These are phyloP conservation scores for Phaeosphaeriaceae sp. DNA, from an alignment of 2,329 filamentous ascomycete species.

Conservation along the genomic window DNA sequence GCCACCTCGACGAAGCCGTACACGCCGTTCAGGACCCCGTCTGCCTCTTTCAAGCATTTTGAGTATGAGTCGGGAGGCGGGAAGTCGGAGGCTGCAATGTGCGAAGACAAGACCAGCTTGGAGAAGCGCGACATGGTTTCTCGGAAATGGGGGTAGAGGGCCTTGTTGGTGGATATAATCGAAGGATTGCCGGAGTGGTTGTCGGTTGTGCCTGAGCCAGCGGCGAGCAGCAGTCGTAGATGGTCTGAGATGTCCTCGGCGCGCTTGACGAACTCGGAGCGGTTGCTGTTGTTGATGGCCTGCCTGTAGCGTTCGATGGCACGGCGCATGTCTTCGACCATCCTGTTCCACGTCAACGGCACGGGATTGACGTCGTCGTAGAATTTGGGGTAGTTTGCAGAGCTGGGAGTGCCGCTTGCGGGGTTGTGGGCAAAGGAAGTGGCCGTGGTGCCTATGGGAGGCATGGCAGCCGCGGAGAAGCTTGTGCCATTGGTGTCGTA, in stretches of 20 bases:
- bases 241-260: slow-evolving; percentile 99
- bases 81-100: slow-evolving; percentile 96
- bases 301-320: slow-evolving; percentile 90
- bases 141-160: slow-evolving; percentile 93
- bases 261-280: slow-evolving; percentile 88
- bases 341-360: slow-evolving; percentile 84
- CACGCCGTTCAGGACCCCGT: slow-evolving; percentile 90
- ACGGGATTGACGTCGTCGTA: slow-evolving; percentile 86
- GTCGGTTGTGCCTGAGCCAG: slow-evolving; percentile 95
- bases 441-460: slow-evolving; percentile 59
- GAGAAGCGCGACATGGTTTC: slow-evolving; percentile 99
- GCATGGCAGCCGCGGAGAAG: slow-evolving; percentile 53
- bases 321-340: slow-evolving; percentile 91
- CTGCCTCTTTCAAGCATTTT: slow-evolving; percentile 96
- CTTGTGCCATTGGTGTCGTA: slow-evolving; percentile 51
- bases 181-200: slow-evolving; percentile 98
- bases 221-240: slow-evolving; percentile 88
- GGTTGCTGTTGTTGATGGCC: slow-evolving; percentile 81
- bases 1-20: slow-evolving; percentile 97
- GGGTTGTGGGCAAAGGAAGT: slow-evolving; percentile 62
- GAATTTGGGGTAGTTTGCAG: slow-evolving; percentile 76
- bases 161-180: slow-evolving; percentile 99
- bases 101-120: slow-evolving; percentile 96
- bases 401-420: slow-evolving; percentile 51
- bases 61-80: slow-evolving; percentile 91